Base-by-base conservation (phyloP, 768 basidiomycete genomes). In the Auricularia sp. region DNA sequence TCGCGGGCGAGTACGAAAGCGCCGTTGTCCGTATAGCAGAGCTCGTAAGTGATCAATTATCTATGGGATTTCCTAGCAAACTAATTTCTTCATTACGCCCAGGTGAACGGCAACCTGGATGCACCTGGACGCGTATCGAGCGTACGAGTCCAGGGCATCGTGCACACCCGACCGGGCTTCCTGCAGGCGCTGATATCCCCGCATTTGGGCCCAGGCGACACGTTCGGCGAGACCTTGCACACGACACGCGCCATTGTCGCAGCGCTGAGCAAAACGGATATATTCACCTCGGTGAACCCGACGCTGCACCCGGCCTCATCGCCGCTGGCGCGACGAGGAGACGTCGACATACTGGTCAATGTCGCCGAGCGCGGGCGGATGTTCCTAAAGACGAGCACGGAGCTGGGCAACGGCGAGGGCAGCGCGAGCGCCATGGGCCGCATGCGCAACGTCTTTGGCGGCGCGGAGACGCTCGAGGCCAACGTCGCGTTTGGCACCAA, bases 341-440 rank as follows among this genome's bases (percentile, higher is more conserved):
- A 90, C 67, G 83, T 95, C 11, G 92, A 97, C 70, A 73, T 98
- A 44, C 82, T 95, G 1, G 85, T 96, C 75, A 82, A 83, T 66
- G 82, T 92, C 54, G 74, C 6, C 65, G 95, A 98, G 74, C 83
- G 83, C 64, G 85, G 91, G 4, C 78, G 91, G 44, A 84, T 87
- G 69, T 92, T 82, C 69, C 70, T 95, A 6, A 91, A 89, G 68
- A 91, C 87, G 2, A 82, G 90, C 3, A 98, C 95, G 3, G 94
- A 98, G 71, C 79, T 98, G 5, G 96, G 97, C 3, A 94, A 96
- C 66, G 89, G 87, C 62, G 97, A 98, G 74, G 96, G 92, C 11
- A 94, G 79, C 64, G 94, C 93, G 94, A 89, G 87, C 64, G 83
- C 88, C 47, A 91, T 88, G 4, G 93, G 84, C 6, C 85, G 89